Conservation (phyloP, 345 rosid genomes). For the Cochlearia excelsa region DNA sequence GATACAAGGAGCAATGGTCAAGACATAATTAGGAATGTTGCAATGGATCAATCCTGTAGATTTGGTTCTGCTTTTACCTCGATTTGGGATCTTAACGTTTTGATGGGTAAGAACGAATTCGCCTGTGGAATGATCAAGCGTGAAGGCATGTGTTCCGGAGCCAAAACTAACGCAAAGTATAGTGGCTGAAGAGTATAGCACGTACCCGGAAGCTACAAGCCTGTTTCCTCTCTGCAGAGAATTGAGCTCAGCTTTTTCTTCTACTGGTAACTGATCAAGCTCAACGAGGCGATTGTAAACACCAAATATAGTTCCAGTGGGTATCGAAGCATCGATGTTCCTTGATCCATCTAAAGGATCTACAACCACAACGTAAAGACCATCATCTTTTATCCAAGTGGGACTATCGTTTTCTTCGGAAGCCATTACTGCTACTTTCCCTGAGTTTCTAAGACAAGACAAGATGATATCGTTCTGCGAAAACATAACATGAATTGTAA, state of each 20-base stretch:
- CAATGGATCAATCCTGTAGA: conserved; percentile 4
- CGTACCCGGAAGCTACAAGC: conserved; percentile 84
- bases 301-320: conserved; percentile 88
- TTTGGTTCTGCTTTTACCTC: conserved; percentile 49
- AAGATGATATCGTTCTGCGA: conserved; percentile 78
- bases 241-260: conserved; percentile 69
- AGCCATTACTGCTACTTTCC: conserved; percentile 91
- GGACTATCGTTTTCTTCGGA: conserved; percentile 86
- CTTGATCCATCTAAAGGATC: conserved; percentile 97
- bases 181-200: conserved; percentile 89
- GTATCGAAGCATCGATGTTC: conserved; percentile 88
- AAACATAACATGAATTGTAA: conserved; percentile 6
- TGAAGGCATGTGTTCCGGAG: conserved; percentile 90
- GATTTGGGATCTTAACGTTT: conserved; percentile 68
- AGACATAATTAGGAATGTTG: conserved; percentile 7
- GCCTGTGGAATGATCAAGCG: conserved; percentile 76
- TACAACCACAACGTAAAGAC: conserved; percentile 73
- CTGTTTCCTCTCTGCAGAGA: conserved; percentile 73
- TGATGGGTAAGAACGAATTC: conserved; percentile 86
- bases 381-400: conserved; percentile 65
- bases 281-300: conserved; percentile 65
- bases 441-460: conserved; percentile 69
- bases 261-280: conserved; percentile 66
- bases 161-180: conserved; percentile 79
- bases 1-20: neutral